Evolutionary conservation across 106 monocot species (phyloP), one percentile per base, ranked within the genome.

Genomic region (Agapanthus africanus): DNA sequence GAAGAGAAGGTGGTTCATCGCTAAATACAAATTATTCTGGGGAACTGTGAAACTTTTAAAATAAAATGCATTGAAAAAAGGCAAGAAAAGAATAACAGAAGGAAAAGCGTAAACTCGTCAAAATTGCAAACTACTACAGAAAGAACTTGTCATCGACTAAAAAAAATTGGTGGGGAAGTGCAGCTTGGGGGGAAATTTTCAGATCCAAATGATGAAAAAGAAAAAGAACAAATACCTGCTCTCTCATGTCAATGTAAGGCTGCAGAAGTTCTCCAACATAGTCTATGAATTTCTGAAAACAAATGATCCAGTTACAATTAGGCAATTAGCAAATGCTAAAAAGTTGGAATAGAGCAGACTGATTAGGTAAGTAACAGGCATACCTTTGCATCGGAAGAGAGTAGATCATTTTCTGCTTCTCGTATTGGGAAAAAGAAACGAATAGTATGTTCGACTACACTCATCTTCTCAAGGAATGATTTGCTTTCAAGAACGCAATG

Each of bases 401-500:
- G 83, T 70, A 84, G 76, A 66, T 93, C 93, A 68, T 65, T 90
- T 77, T 99, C 93, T 71, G 82, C 84, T 85, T 99, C 99, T n/a
- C 85, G 78, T 59, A 99, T 79, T 38, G 99, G 99, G 7, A 99
- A 85, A 59, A 99, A 99, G 67, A 99, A 99, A 9, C 93, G 99
- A 42, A 93, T 63, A 46, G 93, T 93, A 66, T 99, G 99, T 56
- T 99, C 90, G 75, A 79, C 78, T 31, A 99, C 93, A 67, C 65
- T 85, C 80, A 99, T 85, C 73, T 99, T 99, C 71, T 99, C 87
- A 71, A 99, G 93, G 79, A 99, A 99, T 60, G 99, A 99, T 81
- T 93, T 99, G 80, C 99, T 99, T 78, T 99, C 93, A 71, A 99
- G 82, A 23, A 99, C 86, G 78, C 92, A 92, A 75, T 99, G 88